phyloP scores from a whole-genome alignment of 345 rosid species.

The Linum usitatissimum region DNA sequence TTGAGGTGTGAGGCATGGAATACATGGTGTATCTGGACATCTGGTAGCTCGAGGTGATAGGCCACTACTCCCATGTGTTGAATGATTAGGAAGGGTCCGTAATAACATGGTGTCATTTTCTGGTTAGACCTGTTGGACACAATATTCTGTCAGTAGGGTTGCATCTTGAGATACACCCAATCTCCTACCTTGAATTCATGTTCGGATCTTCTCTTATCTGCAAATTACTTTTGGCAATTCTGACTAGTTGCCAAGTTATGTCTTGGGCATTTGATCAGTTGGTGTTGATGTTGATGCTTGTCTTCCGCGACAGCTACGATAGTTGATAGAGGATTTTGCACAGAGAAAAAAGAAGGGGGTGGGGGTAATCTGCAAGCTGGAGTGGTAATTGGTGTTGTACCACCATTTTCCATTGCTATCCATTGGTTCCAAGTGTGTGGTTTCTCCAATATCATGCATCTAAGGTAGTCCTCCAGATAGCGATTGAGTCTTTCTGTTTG shows the following conservation, averaged over 20 bases:
- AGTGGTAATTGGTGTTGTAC: not conserved
- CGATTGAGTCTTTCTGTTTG: not conserved
- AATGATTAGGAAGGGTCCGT: not conserved
- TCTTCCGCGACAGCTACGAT: not conserved
- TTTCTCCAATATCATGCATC: not conserved
- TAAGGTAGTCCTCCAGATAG: not conserved
- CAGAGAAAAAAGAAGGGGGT: not conserved
- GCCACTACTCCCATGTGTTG: too few species aligned
- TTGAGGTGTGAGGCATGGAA: too few species aligned
- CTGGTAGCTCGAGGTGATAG: too few species aligned
- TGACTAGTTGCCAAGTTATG: not conserved
- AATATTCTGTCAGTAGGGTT: not conserved
- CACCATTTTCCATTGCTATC: not conserved
- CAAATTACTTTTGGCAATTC: not conserved
- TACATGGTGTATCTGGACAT: too few species aligned
- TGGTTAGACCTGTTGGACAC: not conserved
- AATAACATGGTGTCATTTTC: not conserved
- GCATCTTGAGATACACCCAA: not conserved
- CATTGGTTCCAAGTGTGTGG: not conserved
- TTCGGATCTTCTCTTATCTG: not conserved
- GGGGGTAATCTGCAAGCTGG: not conserved
- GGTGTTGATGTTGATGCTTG: not conserved
- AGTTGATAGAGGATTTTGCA: not conserved
- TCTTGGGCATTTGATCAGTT: not conserved
- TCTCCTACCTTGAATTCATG: not conserved